Evolutionary conservation across 2,329 filamentous ascomycete genomes (phyloP), one percentile per base, ranked within the genome.

Genomic region (Graphilbum ipis-grandicollis): DNA sequence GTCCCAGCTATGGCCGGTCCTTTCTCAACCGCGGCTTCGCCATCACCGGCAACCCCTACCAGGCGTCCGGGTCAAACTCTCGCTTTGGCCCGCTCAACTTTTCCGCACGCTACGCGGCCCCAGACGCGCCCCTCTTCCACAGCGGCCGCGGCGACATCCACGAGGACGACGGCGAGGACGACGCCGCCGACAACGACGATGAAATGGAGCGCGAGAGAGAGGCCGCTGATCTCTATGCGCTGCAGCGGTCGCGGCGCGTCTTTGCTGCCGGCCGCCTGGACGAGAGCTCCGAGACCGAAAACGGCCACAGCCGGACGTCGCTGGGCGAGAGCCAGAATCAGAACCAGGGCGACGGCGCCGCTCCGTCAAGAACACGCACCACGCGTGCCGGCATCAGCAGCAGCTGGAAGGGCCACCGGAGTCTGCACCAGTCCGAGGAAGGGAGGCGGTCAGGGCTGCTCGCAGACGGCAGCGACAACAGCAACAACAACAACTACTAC

Each of bases 71-170:
- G n/a, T n/a, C n/a, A n/a, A n/a, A n/a, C 31, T 83, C 81, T 3
- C 75, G 85, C 33, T 71, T 84, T 47, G 86, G 92, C 43, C 60
- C 62, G 36, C 51, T 68, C 38, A 77, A 75, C 22, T 93, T 93
- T 53, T 74, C 79, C 21, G 84, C 82, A 10, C 71, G 85, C 35
- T 75, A 80, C 42, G 71, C 79, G 5, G 64, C 65, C 17, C 78
- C 82, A 40, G 81, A 85, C 46, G 86, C 88, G 9, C 90, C 90
- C 38, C 65, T 98, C n/a, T 96, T 98, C 56, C 85, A 90, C 56
- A 93, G 84, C 50, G 77, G 82, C 5, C 72, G 85, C 14, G 85
- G 93, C 54, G 84, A 92, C 52, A 90, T 92, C 46, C 75, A 81
- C 43, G 86, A 94, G 56, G 83, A 92, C 51, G 41, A 44, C 12